A percentile compares a stretch with the other conserved stretches of the same genome.
Conservation (phyloP, 371 early-diverging fungal genomes). For the Actinomucor elegans region DNA sequence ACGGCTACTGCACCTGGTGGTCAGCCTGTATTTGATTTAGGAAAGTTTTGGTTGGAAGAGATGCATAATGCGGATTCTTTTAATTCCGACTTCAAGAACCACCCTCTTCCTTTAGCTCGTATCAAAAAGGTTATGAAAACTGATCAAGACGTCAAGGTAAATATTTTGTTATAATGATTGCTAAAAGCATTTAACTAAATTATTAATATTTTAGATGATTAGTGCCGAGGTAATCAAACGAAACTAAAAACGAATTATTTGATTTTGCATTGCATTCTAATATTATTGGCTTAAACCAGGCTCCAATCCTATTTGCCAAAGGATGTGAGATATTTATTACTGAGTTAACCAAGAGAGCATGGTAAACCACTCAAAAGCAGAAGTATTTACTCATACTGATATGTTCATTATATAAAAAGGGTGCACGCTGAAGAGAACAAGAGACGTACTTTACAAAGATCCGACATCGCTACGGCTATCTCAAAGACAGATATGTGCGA, state of each 20-base stretch:
- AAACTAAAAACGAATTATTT: background rate
- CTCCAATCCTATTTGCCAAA: slow-evolving; percentile 96
- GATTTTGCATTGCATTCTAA: slow-evolving; percentile 8
- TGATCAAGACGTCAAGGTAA: slow-evolving; percentile 95
- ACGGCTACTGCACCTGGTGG: slow-evolving; percentile 23
- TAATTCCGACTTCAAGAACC: slow-evolving; percentile 84
- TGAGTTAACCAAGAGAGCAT: slow-evolving; percentile 94
- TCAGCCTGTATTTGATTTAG: slow-evolving; percentile 47
- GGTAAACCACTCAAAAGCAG: slow-evolving; percentile 43
- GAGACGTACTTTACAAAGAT: slow-evolving; percentile 95
- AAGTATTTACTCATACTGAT: background rate
- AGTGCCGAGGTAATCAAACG: slow-evolving; percentile 31
- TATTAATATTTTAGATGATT: slow-evolving; percentile 24
- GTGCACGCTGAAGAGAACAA: slow-evolving; percentile 98
- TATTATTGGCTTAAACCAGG: slow-evolving; percentile 43
- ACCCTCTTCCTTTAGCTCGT: slow-evolving; percentile 95
- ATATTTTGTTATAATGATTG: background rate
- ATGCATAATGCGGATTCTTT: slow-evolving; percentile 31
- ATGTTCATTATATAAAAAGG: slow-evolving; percentile 42
- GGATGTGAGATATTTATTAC: slow-evolving; percentile 98
- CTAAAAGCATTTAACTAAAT: background rate
- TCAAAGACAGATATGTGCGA: slow-evolving; percentile 97
- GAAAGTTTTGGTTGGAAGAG: slow-evolving; percentile 50
- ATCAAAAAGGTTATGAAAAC: slow-evolving; percentile 99
- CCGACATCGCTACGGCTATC: slow-evolving; percentile 95